Base-by-base conservation (phyloP, 192 early-diverging fungal genomes). In the Coemansia sp. region DNA sequence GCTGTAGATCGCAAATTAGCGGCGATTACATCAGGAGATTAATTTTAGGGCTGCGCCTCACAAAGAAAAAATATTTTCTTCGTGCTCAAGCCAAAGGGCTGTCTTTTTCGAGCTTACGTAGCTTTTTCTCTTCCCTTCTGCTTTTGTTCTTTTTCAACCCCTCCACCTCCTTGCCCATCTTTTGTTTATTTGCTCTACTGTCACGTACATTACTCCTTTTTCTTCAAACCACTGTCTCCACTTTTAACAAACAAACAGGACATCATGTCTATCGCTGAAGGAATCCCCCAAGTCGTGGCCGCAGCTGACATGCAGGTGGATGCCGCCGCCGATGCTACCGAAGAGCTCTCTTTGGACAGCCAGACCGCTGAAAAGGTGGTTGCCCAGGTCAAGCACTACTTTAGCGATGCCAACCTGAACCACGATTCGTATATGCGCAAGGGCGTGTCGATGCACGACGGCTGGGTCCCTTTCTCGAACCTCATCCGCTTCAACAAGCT, bases 361-460 rank as follows among this genome's bases (percentile, higher is more conserved):
- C 69, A 76, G 26, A 63, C 52, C 0, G 67, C 78, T 18, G 60
- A 60, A 13, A 68, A 68, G 65, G 47, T 81, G 0, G 73, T 81
- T 9, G 20, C 53, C 9, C 79, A 82, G 45, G 66, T 82, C 43
- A 82, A 82, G 79, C 72, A 82, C 72, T 82, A 82, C 62, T 74
- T 82, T 62, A 70, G 71, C 72, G 72, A 82, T 20, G 79, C 71
- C 16, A 82, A 74, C 72, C 59, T 82, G 62, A 82, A 69, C 68
- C 79, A 77, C 68, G 79, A 82, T 62, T 45, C 48, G 34, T 82
- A 61, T 43, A 77, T 82, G 75, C 68, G 75, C 62, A 70, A 77
- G 60, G 59, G 50, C 14, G 57, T 77, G 3, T 42, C 38, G 16
- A 59, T 56, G 50, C 60, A 77, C 45, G 75, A 74, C 56, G 79